Conservation (phyloP, 768 basidiomycete genomes). For the Suillus sp. region DNA sequence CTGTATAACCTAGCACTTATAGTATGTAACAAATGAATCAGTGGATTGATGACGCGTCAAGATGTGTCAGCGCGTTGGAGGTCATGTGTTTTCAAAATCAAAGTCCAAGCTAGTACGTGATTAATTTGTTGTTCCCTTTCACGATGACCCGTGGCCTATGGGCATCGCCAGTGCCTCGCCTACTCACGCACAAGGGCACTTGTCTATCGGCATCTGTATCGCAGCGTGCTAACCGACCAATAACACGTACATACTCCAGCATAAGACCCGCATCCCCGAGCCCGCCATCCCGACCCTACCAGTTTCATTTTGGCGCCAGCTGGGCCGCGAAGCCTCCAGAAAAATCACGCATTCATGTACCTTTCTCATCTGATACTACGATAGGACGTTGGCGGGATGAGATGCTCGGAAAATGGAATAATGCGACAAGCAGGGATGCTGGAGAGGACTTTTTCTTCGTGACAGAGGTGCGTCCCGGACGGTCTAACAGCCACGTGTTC, state of each 20-base stretch:
- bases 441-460: slow-evolving; percentile 71
- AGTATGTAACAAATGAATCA: background rate
- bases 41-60: background rate
- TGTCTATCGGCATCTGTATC: slow-evolving; percentile 6
- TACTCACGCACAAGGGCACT: slow-evolving; percentile 11
- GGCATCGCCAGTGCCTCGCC: slow-evolving; percentile 19
- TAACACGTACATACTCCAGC: slow-evolving; percentile 3
- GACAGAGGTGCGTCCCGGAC: slow-evolving; percentile 55
- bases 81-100: slow-evolving; percentile 26
- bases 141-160: background rate
- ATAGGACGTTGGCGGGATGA: slow-evolving; percentile 73
- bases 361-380: slow-evolving; percentile 58
- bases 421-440: slow-evolving; percentile 39
- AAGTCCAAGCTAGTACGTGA: background rate
- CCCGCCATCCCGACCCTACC: slow-evolving; percentile 54
- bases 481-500: background rate
- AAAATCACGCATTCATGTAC: slow-evolving; percentile 37
- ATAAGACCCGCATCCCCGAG: slow-evolving; percentile 25
- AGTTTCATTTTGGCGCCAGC: slow-evolving; percentile 74
- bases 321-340: slow-evolving; percentile 74
- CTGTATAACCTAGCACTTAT: background rate
- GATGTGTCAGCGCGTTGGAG: slow-evolving; percentile 4
- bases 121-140: background rate
- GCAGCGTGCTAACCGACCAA: slow-evolving; percentile 1
- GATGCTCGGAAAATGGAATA: slow-evolving; percentile 51